phyloP scores from a whole-genome alignment of 2,329 filamentous ascomycete genomes.

The Aphanoascus verrucosus region DNA sequence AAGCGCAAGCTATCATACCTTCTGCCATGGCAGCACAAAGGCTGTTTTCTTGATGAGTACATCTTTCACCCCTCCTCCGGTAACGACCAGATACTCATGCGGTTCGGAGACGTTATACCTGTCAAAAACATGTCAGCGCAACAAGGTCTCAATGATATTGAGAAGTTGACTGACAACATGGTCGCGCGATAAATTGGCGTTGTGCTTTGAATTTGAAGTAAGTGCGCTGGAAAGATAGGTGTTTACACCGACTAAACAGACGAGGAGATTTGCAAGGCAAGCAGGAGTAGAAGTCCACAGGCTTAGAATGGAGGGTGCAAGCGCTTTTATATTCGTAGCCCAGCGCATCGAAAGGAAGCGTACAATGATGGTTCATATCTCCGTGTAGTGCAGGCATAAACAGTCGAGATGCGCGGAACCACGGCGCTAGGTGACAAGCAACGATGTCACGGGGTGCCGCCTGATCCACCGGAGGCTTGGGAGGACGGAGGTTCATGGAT shows the following conservation, averaged over 20 bases:
- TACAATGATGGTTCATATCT: neutral
- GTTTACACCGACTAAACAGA: neutral
- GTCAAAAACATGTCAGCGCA: slow-evolving; percentile 14
- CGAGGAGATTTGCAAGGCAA: neutral
- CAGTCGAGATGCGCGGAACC: neutral
- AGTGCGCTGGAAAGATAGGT: neutral
- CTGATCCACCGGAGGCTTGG: neutral
- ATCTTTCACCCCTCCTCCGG: slow-evolving; percentile 62
- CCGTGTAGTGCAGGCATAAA: neutral
- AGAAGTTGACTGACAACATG: slow-evolving; percentile 16
- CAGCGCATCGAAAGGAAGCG: neutral
- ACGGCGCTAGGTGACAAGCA: neutral
- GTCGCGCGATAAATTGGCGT: neutral
- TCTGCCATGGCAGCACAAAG: slow-evolving; percentile 61
- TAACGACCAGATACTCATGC: slow-evolving; percentile 79
- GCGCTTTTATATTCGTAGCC: neutral
- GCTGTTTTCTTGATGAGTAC: slow-evolving; percentile 70
- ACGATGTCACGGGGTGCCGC: neutral
- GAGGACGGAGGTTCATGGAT: neutral
- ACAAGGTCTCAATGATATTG: slow-evolving; percentile 1
- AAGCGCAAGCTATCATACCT: slow-evolving; percentile 25
- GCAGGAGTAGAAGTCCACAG: neutral
- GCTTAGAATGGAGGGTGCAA: neutral
- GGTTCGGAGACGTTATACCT: slow-evolving; percentile 60
- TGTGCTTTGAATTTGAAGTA: neutral